A percentile compares a stretch with the other conserved stretches of the same genome.
Conservation (phyloP, 345 rosid species). For the Mangifera indica region DNA sequence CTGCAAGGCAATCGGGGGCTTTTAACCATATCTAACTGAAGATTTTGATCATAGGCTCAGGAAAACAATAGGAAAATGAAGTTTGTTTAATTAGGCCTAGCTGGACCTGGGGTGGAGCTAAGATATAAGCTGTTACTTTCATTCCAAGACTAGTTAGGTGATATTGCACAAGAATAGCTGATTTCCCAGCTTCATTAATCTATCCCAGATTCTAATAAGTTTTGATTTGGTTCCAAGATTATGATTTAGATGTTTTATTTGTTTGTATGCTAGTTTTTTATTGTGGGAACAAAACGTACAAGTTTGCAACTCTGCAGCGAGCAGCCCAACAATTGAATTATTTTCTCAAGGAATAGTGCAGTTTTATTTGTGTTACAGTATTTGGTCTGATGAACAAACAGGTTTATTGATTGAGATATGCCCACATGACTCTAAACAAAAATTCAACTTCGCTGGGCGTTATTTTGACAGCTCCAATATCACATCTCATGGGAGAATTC, state of each 20-base stretch:
- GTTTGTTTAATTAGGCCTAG: constrained; percentile 3
- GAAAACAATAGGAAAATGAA: background rate
- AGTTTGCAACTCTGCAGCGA: constrained; percentile 2
- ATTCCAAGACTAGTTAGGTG: background rate
- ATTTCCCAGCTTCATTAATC: background rate
- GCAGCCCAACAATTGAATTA: background rate
- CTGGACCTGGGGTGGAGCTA: background rate
- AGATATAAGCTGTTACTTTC: background rate
- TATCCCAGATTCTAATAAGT: background rate
- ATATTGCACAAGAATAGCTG: background rate
- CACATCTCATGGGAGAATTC: background rate
- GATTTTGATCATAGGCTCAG: too few relatives aligned
- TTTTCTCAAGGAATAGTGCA: background rate
- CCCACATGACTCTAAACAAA: background rate
- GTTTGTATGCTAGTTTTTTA: constrained; percentile 9
- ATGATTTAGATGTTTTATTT: background rate
- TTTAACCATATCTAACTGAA: background rate
- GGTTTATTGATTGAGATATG: constrained; percentile 8
- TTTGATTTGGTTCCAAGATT: background rate
- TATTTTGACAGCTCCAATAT: background rate
- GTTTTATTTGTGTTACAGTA: background rate
- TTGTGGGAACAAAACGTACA: constrained; percentile 12
- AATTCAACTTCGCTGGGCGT: too few relatives aligned
- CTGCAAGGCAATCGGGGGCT: background rate
- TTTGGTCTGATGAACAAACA: background rate